A percentile compares a stretch with the other conserved stretches of the same genome.
phyloP scores from a whole-genome alignment of 2,329 filamentous ascomycete species.

The Thermochaetoides dissita region DNA sequence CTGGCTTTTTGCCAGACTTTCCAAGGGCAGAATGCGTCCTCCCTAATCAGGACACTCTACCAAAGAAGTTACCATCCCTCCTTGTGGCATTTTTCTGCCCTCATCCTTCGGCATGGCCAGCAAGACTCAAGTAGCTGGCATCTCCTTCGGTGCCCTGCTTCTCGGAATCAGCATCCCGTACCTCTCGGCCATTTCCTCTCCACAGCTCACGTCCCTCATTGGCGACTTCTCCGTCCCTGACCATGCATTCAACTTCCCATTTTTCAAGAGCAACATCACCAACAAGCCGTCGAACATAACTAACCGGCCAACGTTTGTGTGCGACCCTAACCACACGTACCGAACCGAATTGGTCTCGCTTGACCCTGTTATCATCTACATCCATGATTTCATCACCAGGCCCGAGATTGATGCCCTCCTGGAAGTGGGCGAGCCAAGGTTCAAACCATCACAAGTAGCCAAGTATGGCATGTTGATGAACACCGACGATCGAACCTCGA shows the following conservation, averaged over 20 bases:
- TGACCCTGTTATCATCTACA: constrained; percentile 29
- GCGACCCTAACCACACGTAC: constrained; percentile 21
- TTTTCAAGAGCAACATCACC: constrained; percentile 6
- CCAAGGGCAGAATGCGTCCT: no score
- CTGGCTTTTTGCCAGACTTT: no score
- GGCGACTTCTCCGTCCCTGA: constrained; percentile 13
- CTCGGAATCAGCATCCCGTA: constrained; percentile 13
- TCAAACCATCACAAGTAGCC: constrained; percentile 24
- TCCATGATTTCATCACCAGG: constrained; percentile 25
- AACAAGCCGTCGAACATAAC: background rate
- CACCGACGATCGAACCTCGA: constrained; percentile 25
- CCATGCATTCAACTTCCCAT: constrained; percentile 11
- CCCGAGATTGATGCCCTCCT: constrained; percentile 24
- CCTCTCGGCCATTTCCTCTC: constrained; percentile 8
- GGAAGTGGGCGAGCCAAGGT: constrained; percentile 21
- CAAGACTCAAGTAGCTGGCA: constrained; percentile 3
- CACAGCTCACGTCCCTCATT: constrained; percentile 13
- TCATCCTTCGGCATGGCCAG: constrained; percentile 8
- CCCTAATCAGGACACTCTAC: no score
- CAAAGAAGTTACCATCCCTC: no score
- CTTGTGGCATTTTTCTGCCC: background rate
- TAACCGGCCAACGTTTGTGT: constrained; percentile 13
- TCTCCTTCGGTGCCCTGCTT: constrained; percentile 13
- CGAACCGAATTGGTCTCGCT: constrained; percentile 27
- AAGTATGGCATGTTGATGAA: constrained; percentile 22